A percentile compares a stretch with the other conserved stretches of the same genome.
Conservation (phyloP, 1,284 basidiomycete species). For the Sporisorium scitamineum region DNA sequence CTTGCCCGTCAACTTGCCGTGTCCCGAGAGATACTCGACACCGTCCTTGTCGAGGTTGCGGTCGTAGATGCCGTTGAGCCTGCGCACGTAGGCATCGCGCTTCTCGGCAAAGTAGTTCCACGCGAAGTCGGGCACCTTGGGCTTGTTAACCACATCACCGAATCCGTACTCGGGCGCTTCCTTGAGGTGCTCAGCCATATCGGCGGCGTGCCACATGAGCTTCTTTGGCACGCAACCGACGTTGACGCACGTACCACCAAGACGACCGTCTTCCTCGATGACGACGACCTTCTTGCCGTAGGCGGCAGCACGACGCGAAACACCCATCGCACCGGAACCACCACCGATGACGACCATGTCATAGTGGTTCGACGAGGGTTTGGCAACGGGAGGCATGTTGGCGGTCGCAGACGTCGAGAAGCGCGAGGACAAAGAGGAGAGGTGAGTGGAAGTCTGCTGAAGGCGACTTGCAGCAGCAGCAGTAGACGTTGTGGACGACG, state of each 20-base stretch:
- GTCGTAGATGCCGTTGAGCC: conserved; percentile 89
- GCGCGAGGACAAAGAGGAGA: conserved; percentile 1
- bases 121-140: conserved; percentile 75
- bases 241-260: conserved; percentile 96
- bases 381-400: conserved; percentile 64
- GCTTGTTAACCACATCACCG: conserved; percentile 62
- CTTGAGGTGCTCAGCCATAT: conserved; percentile 81
- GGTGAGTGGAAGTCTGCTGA: conserved; percentile 34
- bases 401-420: conserved; percentile 26
- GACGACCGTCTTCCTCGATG: conserved; percentile 80
- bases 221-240: conserved; percentile 76
- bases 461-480: conserved; percentile 21
- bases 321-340: conserved; percentile 69
- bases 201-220: conserved; percentile 99
- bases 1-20: conserved; percentile 71
- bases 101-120: conserved; percentile 93
- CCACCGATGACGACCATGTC: conserved; percentile 69
- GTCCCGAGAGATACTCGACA: conserved; percentile 88
- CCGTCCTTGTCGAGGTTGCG: conserved; percentile 85
- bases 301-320: conserved; percentile 77
- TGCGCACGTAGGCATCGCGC: conserved; percentile 93
- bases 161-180: conserved; percentile 84
- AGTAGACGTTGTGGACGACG: conserved; percentile 6
- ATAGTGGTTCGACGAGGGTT: conserved; percentile 58
- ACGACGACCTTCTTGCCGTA: conserved; percentile 95